Evolutionary conservation across 768 basidiomycete species (phyloP).

Genomic region (Xerocomellus amylosporus): DNA sequence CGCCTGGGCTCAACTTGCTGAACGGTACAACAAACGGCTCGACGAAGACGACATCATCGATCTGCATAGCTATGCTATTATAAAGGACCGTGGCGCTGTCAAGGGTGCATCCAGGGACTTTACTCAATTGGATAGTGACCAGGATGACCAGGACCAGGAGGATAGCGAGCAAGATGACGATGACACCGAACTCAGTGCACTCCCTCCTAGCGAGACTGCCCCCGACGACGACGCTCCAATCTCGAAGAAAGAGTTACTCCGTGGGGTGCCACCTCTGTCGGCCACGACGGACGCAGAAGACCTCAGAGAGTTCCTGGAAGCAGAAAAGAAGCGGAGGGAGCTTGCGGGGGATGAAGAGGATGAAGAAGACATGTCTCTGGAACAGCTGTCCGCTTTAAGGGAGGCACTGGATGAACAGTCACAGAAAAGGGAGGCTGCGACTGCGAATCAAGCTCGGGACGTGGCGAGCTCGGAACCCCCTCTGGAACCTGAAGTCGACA

Average conservation of each 20-base stretch:
- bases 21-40: conserved; percentile 60
- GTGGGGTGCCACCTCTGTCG: conserved; percentile 44
- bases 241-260: conserved; percentile 33
- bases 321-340: conserved; percentile 53
- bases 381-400: conserved; percentile 12
- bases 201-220: conserved; percentile 34
- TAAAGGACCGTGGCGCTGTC: conserved; percentile 70
- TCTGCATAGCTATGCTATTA: conserved; percentile 54
- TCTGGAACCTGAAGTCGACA: conserved; percentile 6
- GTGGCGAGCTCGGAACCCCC: background rate
- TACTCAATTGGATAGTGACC: conserved; percentile 37
- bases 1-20: conserved; percentile 66
- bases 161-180: conserved; percentile 51
- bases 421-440: conserved; percentile 9
- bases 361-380: conserved; percentile 24
- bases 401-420: conserved; percentile 16
- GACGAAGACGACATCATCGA: conserved; percentile 83
- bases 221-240: conserved; percentile 28
- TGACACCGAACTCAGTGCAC: conserved; percentile 57
- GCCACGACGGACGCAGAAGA: conserved; percentile 57
- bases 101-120: conserved; percentile 42
- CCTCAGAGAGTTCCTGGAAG: conserved; percentile 63
- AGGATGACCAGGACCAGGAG: conserved; percentile 43
- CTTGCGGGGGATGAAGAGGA: conserved; percentile 30
- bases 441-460: conserved; percentile 5